A percentile compares a stretch with the other conserved stretches of the same genome.
Evolutionary conservation across 345 rosid species (phyloP).

Genomic region (Eucalyptus pauciflora): DNA sequence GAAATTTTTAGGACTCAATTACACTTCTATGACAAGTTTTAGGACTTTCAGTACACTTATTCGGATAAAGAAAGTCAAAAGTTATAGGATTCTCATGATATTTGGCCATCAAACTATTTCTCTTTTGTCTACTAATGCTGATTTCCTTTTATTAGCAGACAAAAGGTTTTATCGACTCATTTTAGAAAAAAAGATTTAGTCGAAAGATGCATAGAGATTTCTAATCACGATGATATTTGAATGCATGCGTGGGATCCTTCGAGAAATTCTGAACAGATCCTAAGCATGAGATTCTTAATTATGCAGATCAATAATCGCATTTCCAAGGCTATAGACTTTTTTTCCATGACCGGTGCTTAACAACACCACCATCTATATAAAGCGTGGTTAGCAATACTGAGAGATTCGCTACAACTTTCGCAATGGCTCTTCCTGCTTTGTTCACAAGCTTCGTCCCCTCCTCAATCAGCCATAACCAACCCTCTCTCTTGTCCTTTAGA

Average conservation of each 20-base stretch:
- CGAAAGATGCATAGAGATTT: not conserved
- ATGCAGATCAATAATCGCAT: not conserved
- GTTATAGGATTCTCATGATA: not conserved
- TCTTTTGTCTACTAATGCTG: not conserved
- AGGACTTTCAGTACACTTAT: too few relatives aligned
- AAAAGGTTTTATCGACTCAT: not conserved
- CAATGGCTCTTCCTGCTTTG: not conserved
- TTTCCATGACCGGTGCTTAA: not conserved
- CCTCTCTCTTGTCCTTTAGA: not conserved
- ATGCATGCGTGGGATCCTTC: not conserved
- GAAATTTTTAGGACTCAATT: too few relatives aligned
- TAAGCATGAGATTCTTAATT: not conserved
- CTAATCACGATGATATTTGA: not conserved
- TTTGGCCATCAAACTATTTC: not conserved
- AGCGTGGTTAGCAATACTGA: not conserved
- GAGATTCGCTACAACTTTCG: not conserved
- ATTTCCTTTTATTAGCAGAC: not conserved
- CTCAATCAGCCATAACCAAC: not conserved
- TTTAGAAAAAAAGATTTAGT: not conserved
- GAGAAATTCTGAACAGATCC: not conserved
- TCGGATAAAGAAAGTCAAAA: not conserved
- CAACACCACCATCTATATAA: not conserved
- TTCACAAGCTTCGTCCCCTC: not conserved
- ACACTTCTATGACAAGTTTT: too few relatives aligned
- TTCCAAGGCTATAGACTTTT: not conserved